A percentile compares a stretch with the other conserved stretches of the same genome.
Evolutionary conservation across 2,329 filamentous ascomycete species (phyloP).

Genomic region (Fusarium phyllophilum): DNA sequence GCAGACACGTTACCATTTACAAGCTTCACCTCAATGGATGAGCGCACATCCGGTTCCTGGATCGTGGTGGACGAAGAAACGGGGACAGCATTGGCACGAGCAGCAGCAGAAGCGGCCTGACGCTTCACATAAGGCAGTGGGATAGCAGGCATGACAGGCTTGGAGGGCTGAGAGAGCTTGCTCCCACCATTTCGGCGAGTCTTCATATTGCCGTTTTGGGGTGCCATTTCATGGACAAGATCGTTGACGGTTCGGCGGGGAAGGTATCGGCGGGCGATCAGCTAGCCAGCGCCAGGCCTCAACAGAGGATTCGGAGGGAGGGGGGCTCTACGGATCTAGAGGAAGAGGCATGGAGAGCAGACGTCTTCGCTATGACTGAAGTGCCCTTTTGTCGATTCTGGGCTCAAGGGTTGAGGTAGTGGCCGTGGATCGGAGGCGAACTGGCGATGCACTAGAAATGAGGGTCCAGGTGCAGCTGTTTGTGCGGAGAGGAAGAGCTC

Average conservation of each 20-base stretch:
- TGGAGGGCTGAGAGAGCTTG: constrained; percentile 47
- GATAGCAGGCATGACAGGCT: constrained; percentile 52
- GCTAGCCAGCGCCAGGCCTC: constrained; percentile 41
- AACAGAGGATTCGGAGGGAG: constrained; percentile 36
- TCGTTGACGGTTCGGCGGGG: constrained; percentile 37
- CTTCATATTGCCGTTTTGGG: constrained; percentile 48
- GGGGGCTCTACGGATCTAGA: constrained; percentile 46
- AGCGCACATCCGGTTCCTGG: constrained; percentile 9
- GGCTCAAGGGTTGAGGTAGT: constrained; percentile 13
- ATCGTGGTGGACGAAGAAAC: constrained; percentile 19
- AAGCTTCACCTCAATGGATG: constrained; percentile 33
- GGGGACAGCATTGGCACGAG: constrained; percentile 39
- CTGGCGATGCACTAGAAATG: constrained; percentile 34
- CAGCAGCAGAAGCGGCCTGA: constrained; percentile 48
- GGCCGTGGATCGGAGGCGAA: constrained; percentile 27
- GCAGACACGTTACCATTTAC: constrained; percentile 28
- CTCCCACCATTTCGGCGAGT: constrained; percentile 45
- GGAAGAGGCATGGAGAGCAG: constrained; percentile 48
- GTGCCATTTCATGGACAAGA: constrained; percentile 47
- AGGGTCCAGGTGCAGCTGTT: constrained; percentile 33
- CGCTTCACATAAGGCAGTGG: constrained; percentile 54
- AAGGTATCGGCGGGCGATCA: constrained; percentile 39
- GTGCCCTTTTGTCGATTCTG: constrained; percentile 27
- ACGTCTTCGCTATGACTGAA: constrained; percentile 18
- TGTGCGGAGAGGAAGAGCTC: constrained; percentile 37